phyloP scores from a whole-genome alignment of 2,329 filamentous ascomycete species.

The Bertia moriformis region DNA sequence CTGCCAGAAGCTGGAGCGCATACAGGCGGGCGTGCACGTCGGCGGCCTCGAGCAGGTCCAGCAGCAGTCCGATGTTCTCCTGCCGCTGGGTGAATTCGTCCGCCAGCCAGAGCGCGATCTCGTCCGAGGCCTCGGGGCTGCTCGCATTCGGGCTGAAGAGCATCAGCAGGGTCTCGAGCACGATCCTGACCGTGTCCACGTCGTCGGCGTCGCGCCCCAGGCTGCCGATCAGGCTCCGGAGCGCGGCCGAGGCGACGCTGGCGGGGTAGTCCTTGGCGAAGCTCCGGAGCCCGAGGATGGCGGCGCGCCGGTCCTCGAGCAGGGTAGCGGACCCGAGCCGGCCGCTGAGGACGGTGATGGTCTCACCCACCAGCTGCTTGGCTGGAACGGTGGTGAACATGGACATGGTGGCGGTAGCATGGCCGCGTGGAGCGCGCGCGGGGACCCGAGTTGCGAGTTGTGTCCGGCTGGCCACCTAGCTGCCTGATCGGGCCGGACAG shows the following conservation, averaged over 20 bases:
- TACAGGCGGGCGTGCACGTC: slow-evolving; percentile 90
- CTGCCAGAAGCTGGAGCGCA: slow-evolving; percentile 73
- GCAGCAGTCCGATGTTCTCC: slow-evolving; percentile 83
- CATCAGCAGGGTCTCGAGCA: slow-evolving; percentile 88
- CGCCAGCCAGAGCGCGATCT: slow-evolving; percentile 88
- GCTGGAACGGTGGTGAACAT: slow-evolving; percentile 67
- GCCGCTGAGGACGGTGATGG: slow-evolving; percentile 77
- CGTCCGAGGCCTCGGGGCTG: slow-evolving; percentile 85
- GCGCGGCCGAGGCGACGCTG: slow-evolving; percentile 83
- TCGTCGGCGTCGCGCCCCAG: slow-evolving; percentile 81
- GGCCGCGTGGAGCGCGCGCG: slow-evolving; percentile 13
- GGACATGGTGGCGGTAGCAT: slow-evolving; percentile 9
- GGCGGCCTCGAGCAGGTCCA: slow-evolving; percentile 72
- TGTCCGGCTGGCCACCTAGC: no score
- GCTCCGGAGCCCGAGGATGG: slow-evolving; percentile 81
- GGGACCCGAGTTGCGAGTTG: slow-evolving; percentile 10
- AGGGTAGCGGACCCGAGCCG: slow-evolving; percentile 80
- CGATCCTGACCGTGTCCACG: slow-evolving; percentile 88
- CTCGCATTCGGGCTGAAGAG: slow-evolving; percentile 61
- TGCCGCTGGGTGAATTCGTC: slow-evolving; percentile 96
- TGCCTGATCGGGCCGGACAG: no score
- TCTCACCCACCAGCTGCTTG: slow-evolving; percentile 90
- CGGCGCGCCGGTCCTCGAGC: slow-evolving; percentile 83
- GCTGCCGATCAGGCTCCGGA: slow-evolving; percentile 74
- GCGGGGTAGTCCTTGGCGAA: slow-evolving; percentile 95